Percentiles rank a stretch among this genome's conserved stretches.
Conservation (phyloP, 257 asterid genomes). For the Lithospermum erythrorhizon region DNA sequence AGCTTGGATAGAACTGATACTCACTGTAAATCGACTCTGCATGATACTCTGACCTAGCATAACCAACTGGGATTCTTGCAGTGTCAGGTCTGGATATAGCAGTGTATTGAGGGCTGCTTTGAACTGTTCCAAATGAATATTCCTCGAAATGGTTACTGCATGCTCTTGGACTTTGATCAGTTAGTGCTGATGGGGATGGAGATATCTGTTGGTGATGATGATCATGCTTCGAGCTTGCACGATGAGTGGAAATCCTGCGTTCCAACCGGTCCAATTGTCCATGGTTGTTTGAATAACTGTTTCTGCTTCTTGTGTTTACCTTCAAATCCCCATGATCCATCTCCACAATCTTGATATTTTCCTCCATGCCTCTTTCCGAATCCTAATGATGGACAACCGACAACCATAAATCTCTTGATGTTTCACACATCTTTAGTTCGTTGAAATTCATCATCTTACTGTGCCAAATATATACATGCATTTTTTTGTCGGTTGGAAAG, state of each 20-base stretch:
- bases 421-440: neutral
- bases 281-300: slow-evolving; percentile 53
- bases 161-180: slow-evolving; percentile 58
- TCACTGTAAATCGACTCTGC: slow-evolving; percentile 56
- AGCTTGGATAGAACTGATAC: slow-evolving; percentile 59
- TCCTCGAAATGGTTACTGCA: slow-evolving; percentile 69
- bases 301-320: slow-evolving; percentile 43
- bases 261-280: slow-evolving; percentile 30
- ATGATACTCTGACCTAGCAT: slow-evolving; percentile 44
- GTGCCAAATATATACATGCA: neutral
- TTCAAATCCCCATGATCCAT: slow-evolving; percentile 69
- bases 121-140: slow-evolving; percentile 41
- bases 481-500: neutral
- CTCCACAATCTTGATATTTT: slow-evolving; percentile 87
- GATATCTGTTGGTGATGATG: slow-evolving; percentile 37
- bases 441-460: neutral
- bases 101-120: slow-evolving; percentile 75
- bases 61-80: slow-evolving; percentile 26
- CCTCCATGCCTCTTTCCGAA: slow-evolving; percentile 42
- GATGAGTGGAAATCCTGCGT: slow-evolving; percentile 25
- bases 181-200: slow-evolving; percentile 48
- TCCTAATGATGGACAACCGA: slow-evolving; percentile 29
- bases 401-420: neutral
- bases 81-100: slow-evolving; percentile 53
- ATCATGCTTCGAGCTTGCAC: slow-evolving; percentile 31